phyloP scores from a whole-genome alignment of 192 early-diverging fungal species.

The Kickxella alabastrina region DNA sequence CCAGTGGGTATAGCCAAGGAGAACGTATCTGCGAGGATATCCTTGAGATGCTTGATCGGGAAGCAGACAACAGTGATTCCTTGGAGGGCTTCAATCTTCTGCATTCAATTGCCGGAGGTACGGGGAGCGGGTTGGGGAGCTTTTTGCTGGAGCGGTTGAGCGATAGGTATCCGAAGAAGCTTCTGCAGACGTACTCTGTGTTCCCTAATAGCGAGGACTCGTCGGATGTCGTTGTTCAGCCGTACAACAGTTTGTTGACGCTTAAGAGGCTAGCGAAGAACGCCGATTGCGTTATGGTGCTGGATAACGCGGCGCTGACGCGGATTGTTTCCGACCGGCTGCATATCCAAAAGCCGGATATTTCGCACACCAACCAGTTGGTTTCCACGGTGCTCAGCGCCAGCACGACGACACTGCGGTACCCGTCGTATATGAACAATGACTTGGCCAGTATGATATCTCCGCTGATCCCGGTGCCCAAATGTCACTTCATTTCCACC shows the following conservation, averaged over 20 bases:
- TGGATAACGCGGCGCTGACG: constrained; percentile 93
- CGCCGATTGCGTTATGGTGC: constrained; percentile 94
- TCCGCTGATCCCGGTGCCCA: constrained; percentile 95
- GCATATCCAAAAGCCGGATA: constrained; percentile 91
- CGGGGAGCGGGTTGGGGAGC: constrained; percentile 94
- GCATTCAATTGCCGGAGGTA: constrained; percentile 98
- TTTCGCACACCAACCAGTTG: constrained; percentile 93
- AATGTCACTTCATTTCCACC: constrained; percentile 94
- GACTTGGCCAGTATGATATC: constrained; percentile 93
- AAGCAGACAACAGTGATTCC: constrained; percentile 92
- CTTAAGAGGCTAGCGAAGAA: constrained; percentile 86
- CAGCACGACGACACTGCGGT: constrained; percentile 92
- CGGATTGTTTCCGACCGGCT: constrained; percentile 89
- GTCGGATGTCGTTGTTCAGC: constrained; percentile 96
- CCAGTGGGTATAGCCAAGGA: constrained; percentile 82
- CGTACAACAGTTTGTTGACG: constrained; percentile 93
- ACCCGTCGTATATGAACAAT: constrained; percentile 99
- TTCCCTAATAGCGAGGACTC: constrained; percentile 94
- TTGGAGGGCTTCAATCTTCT: constrained; percentile 95
- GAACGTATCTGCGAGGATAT: constrained; percentile 87
- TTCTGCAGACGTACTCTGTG: constrained; percentile 96
- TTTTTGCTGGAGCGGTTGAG: constrained; percentile 88
- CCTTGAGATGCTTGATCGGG: constrained; percentile 94
- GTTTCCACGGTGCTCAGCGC: constrained; percentile 99
- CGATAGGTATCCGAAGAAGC: constrained; percentile 95